These are phyloP conservation scores for Solanum okadae DNA, from an alignment of 257 asterid genomes.

Conservation along the genomic window DNA sequence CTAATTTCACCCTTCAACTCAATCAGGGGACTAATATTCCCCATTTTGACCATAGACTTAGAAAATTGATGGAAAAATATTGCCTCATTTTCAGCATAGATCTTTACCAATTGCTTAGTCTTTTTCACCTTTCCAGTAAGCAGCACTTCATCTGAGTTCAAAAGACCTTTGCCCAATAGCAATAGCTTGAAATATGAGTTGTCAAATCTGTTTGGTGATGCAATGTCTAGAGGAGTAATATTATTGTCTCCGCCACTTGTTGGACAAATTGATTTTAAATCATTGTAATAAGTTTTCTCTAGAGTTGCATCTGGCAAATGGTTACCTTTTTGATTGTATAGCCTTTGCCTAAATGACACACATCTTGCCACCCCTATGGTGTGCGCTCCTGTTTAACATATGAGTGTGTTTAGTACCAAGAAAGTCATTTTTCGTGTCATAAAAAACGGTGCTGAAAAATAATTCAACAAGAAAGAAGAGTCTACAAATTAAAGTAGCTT, in stretches of 20 bases:
- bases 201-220: conserved; percentile 64
- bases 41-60: conserved; percentile 69
- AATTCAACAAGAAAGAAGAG: too few species aligned
- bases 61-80: conserved; percentile 62
- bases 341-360: conserved; percentile 52
- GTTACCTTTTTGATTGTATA: conserved; percentile 68
- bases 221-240: conserved; percentile 53
- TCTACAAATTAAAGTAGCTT: not conserved
- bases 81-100: conserved; percentile 45
- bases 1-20: conserved; percentile 63
- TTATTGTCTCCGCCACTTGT: conserved; percentile 58
- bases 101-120: conserved; percentile 37
- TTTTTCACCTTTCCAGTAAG: conserved; percentile 35
- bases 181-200: conserved; percentile 65
- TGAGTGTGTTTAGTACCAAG: not conserved
- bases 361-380: conserved; percentile 80
- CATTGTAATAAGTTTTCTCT: conserved; percentile 42
- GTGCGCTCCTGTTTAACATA: conserved; percentile 52
- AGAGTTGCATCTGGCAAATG: conserved; percentile 48
- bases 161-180: conserved; percentile 56
- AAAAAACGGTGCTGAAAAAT: not conserved
- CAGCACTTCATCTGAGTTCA: conserved; percentile 59
- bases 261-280: conserved; percentile 46
- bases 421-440: not conserved
- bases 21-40: conserved; percentile 46